phyloP scores from a whole-genome alignment of 2,329 filamentous ascomycete genomes.

The Colletotrichum costaricense region DNA sequence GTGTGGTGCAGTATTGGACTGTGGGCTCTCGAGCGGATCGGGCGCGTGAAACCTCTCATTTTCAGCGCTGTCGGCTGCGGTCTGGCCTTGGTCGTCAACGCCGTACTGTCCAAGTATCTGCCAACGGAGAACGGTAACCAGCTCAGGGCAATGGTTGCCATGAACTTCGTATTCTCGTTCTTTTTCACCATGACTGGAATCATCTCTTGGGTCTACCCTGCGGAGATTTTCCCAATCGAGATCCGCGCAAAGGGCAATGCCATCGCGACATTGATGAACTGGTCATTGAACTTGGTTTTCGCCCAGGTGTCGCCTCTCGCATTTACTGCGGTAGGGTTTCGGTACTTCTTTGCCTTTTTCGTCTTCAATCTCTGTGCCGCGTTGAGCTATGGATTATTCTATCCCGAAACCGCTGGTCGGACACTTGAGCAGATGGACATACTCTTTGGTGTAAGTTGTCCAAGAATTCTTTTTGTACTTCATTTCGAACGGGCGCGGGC shows the following conservation, averaged over 20 bases:
- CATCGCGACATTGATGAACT: constrained; percentile 44
- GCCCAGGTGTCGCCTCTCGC: constrained; percentile 60
- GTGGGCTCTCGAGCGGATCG: constrained; percentile 55
- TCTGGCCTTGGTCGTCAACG: constrained; percentile 41
- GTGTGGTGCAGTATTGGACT: constrained; percentile 60
- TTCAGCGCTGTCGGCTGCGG: constrained; percentile 45
- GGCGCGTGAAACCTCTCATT: constrained; percentile 60
- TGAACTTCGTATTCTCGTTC: constrained; percentile 48
- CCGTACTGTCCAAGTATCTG: constrained; percentile 42
- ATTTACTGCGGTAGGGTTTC: constrained; percentile 53
- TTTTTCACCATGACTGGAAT: constrained; percentile 51
- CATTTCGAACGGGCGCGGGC: too few species aligned
- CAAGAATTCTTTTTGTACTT: too few species aligned
- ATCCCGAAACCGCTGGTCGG: constrained; percentile 47
- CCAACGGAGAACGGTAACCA: constrained; percentile 39
- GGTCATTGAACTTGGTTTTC: constrained; percentile 55
- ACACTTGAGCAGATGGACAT: constrained; percentile 50
- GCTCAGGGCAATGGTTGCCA: constrained; percentile 44
- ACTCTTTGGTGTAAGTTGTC: constrained; percentile 41
- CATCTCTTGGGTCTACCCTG: constrained; percentile 53
- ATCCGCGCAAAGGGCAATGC: constrained; percentile 43
- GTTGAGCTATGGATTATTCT: constrained; percentile 41
- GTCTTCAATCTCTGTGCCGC: constrained; percentile 40
- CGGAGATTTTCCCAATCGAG: constrained; percentile 52
- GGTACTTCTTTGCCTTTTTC: constrained; percentile 52